Evolutionary conservation across 805 yeast species (phyloP).

Genomic region (Ogataea methanolica): DNA sequence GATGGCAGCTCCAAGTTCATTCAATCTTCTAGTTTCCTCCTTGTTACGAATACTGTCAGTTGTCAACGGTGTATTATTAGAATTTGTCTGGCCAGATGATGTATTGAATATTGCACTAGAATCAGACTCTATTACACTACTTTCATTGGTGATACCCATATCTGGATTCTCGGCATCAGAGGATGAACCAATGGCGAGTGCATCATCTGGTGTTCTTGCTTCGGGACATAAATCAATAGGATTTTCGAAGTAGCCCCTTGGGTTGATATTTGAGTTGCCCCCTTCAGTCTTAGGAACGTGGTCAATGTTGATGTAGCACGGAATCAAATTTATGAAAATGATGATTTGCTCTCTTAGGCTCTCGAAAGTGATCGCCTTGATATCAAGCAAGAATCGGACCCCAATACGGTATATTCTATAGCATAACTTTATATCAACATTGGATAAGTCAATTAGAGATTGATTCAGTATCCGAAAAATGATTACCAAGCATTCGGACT

Average conservation of each 20-base stretch:
- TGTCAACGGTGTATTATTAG: not conserved
- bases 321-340: slow-evolving; percentile 41
- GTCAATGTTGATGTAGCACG: slow-evolving; percentile 33
- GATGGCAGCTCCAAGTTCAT: slow-evolving; percentile 11
- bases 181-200: not conserved
- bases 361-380: slow-evolving; percentile 39
- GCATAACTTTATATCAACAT: slow-evolving; percentile 35
- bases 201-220: too few relatives aligned
- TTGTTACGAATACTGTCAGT: not conserved
- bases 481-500: slow-evolving; percentile 21
- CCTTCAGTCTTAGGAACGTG: slow-evolving; percentile 26
- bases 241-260: not conserved
- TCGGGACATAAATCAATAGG: not conserved
- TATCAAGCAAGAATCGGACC: slow-evolving; percentile 28
- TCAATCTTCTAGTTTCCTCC: not conserved
- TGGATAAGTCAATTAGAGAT: slow-evolving; percentile 37
- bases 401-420: slow-evolving; percentile 37
- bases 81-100: not conserved
- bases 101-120: slow-evolving; percentile 1
- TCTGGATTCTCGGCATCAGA: not conserved
- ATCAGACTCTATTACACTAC: slow-evolving; percentile 6
- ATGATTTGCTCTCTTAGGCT: slow-evolving; percentile 39
- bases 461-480: slow-evolving; percentile 44
- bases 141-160: slow-evolving; percentile 5
- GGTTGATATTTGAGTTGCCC: slow-evolving; percentile 20